Evolutionary conservation across 495 filamentous ascomycete genomes (phyloP), one percentile per base, ranked within the genome.

Genomic region (Aspergillus incahuasiensis): DNA sequence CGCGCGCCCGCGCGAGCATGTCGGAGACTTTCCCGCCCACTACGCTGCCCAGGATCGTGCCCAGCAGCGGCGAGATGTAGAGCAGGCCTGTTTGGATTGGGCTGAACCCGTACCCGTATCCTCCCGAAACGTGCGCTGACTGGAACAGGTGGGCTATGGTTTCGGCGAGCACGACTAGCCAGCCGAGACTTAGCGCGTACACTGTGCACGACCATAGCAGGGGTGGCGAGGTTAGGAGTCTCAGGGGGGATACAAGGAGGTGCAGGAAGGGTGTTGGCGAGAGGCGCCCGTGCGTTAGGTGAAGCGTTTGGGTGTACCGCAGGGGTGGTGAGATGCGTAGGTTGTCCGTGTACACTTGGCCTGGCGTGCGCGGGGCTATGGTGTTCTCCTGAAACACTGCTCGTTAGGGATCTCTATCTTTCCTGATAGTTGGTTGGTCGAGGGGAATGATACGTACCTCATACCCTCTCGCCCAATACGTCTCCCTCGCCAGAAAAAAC

Each of bases 111-210:
- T 55, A 55, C 19, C 42, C 25, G 24, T n/a, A n/a, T n/a, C n/a
- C n/a, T n/a, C n/a, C n/a, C n/a, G n/a, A n/a, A n/a, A n/a, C n/a
- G n/a, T 3, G n/a, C 4, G 34, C 22, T 3, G 52, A 47, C 20
- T 55, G 30, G 13, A 55, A 55, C 2, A 55, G 42, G 4, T 46
- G 41, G 6, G 52, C 52, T 19, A 55, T 55, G 11, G 52, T 38
- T 20, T 55, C 52, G 12, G 52, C 52, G 11, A 55, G 28, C 6
- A 55, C 30, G 42, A 25, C 52, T 5, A 44, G 28, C 42, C 52
- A 55, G 41, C 52, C 52, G 0, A 55, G 43, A 13, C 25, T 47
- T 3, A 55, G 28, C 18, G 52, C 52, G 19, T 55, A 55, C 0
- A 48, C 32, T 1, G 19, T 32, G 11, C 42, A 28, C 1, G 52